A percentile compares a stretch with the other conserved stretches of the same genome.
phyloP scores from a whole-genome alignment of 2,329 filamentous ascomycete species.

The Rutstroemia sp. region DNA sequence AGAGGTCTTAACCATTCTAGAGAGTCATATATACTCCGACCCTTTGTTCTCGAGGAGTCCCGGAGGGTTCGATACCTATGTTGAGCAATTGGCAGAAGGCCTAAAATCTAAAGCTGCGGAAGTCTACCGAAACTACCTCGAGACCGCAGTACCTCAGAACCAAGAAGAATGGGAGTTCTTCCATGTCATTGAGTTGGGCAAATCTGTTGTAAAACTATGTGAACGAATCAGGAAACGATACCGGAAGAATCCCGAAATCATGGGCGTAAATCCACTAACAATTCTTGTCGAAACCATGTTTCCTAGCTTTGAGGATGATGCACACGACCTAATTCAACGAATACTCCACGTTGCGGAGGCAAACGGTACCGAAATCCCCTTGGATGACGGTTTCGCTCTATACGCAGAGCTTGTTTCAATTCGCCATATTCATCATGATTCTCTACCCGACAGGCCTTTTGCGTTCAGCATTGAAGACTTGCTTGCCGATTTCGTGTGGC shows the following conservation, averaged over 20 bases:
- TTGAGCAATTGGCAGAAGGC: slow-evolving; percentile 62
- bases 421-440: slow-evolving; percentile 69
- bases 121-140: slow-evolving; percentile 73
- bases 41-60: slow-evolving; percentile 63
- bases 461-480: slow-evolving; percentile 82
- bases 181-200: slow-evolving; percentile 83
- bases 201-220: slow-evolving; percentile 75
- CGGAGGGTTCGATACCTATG: slow-evolving; percentile 66
- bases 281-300: slow-evolving; percentile 79
- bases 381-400: slow-evolving; percentile 89
- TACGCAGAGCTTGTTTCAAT: slow-evolving; percentile 86
- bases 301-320: slow-evolving; percentile 85
- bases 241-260: slow-evolving; percentile 76
- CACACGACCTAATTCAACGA: slow-evolving; percentile 72
- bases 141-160: slow-evolving; percentile 70
- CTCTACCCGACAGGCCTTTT: slow-evolving; percentile 67
- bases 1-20: slow-evolving; percentile 68
- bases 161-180: slow-evolving; percentile 84
- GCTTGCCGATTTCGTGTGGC: slow-evolving; percentile 89
- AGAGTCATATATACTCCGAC: slow-evolving; percentile 76
- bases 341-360: slow-evolving; percentile 69
- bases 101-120: slow-evolving; percentile 66
- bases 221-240: slow-evolving; percentile 91
- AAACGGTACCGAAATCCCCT: slow-evolving; percentile 66
- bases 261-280: slow-evolving; percentile 60